These are phyloP conservation scores for Phoenix roebelenii DNA, from an alignment of 176 grass and related monocot species.

Conservation along the genomic window DNA sequence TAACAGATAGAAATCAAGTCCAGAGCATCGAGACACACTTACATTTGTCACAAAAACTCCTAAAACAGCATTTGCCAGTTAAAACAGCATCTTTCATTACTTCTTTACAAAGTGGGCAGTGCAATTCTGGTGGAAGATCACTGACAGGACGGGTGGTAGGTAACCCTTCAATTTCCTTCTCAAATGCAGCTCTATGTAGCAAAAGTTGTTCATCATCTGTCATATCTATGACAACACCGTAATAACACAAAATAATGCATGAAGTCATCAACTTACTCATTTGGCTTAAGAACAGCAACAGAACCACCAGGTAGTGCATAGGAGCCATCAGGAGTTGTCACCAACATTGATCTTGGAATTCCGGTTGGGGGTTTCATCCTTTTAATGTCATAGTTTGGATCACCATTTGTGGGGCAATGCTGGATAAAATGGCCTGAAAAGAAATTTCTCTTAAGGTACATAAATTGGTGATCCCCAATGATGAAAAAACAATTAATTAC, in stretches of 20 bases:
- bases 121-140: slow-evolving; percentile 82
- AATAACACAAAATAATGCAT: too few relatives aligned
- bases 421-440: slow-evolving; percentile 89
- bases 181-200: slow-evolving; percentile 83
- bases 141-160: slow-evolving; percentile 53
- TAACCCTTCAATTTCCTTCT: slow-evolving; percentile 92
- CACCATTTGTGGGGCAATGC: slow-evolving; percentile 96
- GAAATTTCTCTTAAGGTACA: background rate
- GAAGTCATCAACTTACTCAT: slow-evolving; percentile 46
- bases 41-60: slow-evolving; percentile 99
- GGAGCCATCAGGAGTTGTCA: slow-evolving; percentile 85
- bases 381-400: slow-evolving; percentile 72
- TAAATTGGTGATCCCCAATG: background rate
- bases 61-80: slow-evolving; percentile 99
- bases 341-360: slow-evolving; percentile 98
- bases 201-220: background rate
- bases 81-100: slow-evolving; percentile 99
- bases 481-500: background rate
- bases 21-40: slow-evolving; percentile 5
- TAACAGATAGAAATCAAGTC: background rate
- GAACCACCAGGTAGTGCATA: slow-evolving; percentile 86
- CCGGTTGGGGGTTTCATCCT: slow-evolving; percentile 94
- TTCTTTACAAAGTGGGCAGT: slow-evolving; percentile 90
- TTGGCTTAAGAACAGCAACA: slow-evolving; percentile 93
- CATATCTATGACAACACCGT: background rate